A percentile compares a stretch with the other conserved stretches of the same genome.
Conservation (phyloP, 2,329 filamentous ascomycete species). For the Aspergillus aculeatinus region DNA sequence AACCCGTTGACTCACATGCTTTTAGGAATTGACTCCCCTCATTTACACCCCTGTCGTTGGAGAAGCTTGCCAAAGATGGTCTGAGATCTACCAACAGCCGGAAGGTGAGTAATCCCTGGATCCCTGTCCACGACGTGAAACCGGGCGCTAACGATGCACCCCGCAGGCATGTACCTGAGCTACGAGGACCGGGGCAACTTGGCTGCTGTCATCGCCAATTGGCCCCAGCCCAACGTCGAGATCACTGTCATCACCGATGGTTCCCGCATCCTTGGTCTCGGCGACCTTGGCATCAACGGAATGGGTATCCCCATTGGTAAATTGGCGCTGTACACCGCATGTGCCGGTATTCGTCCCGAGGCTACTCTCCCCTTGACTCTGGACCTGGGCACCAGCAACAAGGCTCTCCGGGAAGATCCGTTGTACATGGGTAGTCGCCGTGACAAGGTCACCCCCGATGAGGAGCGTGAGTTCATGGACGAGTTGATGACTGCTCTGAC, state of each 20-base stretch:
- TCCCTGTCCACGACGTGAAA: constrained; percentile 21
- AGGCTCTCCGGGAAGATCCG: constrained; percentile 69
- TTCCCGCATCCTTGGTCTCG: constrained; percentile 84
- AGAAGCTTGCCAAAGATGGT: constrained; percentile 95
- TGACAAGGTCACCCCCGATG: constrained; percentile 72
- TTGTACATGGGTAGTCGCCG: constrained; percentile 88
- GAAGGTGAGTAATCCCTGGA: constrained; percentile 60
- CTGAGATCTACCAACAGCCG: constrained; percentile 89
- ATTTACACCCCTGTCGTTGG: constrained; percentile 64
- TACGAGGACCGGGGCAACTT: constrained; percentile 92
- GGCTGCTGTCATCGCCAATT: constrained; percentile 83
- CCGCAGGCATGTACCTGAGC: constrained; percentile 79
- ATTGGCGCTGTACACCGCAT: constrained; percentile 89
- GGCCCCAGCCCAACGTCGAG: constrained; percentile 84
- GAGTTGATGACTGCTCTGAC: constrained; percentile 92
- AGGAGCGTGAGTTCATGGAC: constrained; percentile 90
- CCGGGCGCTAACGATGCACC: constrained; percentile 24
- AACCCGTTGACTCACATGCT: constrained; percentile 16
- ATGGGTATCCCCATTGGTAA: constrained; percentile 99
- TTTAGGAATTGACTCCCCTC: constrained; percentile 49
- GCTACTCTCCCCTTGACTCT: constrained; percentile 62
- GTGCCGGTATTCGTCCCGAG: constrained; percentile 86
- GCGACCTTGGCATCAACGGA: constrained; percentile 93
- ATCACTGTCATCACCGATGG: constrained; percentile 97
- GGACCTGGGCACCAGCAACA: constrained; percentile 64